These are phyloP conservation scores for Saturnispora zaruensis DNA, from an alignment of 805 yeast genomes.

Conservation along the genomic window DNA sequence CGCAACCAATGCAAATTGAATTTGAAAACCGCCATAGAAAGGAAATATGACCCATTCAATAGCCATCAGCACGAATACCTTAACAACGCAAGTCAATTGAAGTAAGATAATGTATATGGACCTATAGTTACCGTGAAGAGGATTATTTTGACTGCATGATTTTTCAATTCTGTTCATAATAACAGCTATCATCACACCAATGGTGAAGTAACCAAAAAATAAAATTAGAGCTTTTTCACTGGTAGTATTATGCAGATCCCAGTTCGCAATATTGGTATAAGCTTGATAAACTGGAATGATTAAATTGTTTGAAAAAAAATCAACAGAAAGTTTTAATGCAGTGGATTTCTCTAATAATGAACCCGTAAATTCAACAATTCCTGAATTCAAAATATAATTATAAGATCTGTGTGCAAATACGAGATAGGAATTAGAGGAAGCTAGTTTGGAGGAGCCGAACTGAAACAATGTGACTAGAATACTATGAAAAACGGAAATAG, in stretches of 20 bases:
- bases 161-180: constrained; percentile 23
- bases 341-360: not conserved
- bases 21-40: constrained; percentile 68
- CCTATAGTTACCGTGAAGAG: constrained; percentile 44
- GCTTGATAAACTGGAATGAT: constrained; percentile 10
- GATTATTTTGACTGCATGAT: constrained; percentile 31
- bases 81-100: constrained; percentile 52
- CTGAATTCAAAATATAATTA: not conserved
- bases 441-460: not conserved
- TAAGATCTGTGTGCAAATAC: not conserved
- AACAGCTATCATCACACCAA: constrained; percentile 8
- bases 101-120: constrained; percentile 42
- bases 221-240: constrained; percentile 16
- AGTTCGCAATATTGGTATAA: constrained; percentile 14
- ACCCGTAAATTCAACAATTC: not conserved
- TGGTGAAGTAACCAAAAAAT: constrained; percentile 17
- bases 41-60: constrained; percentile 85
- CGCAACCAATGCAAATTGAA: constrained; percentile 64
- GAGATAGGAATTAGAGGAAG: not conserved
- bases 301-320: constrained; percentile 5
- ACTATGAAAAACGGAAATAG: constrained; percentile 14
- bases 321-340: constrained; percentile 5
- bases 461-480: not conserved
- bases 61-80: constrained; percentile 66
- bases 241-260: constrained; percentile 18